These are phyloP conservation scores for Aspergillus ostianus DNA, from an alignment of 495 filamentous ascomycete genomes.

Conservation along the genomic window DNA sequence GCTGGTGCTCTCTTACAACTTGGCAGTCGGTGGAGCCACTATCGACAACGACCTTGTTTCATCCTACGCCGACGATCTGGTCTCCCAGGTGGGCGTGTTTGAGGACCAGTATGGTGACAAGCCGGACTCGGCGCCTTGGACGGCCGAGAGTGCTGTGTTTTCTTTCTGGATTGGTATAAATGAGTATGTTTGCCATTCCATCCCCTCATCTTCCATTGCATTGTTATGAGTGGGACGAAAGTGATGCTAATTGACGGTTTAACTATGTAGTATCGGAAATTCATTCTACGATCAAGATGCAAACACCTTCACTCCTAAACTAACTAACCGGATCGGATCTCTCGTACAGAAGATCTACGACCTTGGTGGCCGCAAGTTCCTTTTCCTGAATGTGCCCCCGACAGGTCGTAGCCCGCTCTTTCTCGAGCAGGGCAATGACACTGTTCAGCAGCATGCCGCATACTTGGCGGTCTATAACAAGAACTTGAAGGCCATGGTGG, in stretches of 20 bases:
- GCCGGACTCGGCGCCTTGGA: conserved; percentile 56
- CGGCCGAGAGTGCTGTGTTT: conserved; percentile 58
- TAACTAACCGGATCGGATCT: conserved; percentile 58
- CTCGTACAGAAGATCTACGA: conserved; percentile 58
- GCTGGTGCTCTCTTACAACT: conserved; percentile 53
- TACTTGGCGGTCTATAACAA: conserved; percentile 36
- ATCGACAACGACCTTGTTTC: conserved; percentile 49
- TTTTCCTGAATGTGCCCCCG: conserved; percentile 74
- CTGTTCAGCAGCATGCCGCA: conserved; percentile 23
- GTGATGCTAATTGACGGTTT: conserved; percentile 2
- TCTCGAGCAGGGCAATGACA: conserved; percentile 23
- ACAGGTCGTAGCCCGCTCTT: conserved; percentile 63
- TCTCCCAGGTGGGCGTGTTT: conserved; percentile 31
- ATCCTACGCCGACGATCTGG: conserved; percentile 26
- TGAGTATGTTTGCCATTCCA: conserved; percentile 43
- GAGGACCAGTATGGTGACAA: conserved; percentile 26
- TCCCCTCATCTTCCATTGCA: not conserved
- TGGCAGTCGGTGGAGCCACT: conserved; percentile 57
- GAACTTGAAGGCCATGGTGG: conserved; percentile 27
- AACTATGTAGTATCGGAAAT: conserved; percentile 53
- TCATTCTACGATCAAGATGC: conserved; percentile 50
- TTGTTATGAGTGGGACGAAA: not conserved
- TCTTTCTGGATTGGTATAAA: conserved; percentile 79
- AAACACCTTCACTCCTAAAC: conserved; percentile 43
- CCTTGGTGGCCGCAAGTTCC: conserved; percentile 69